phyloP scores from a whole-genome alignment of 1,139 yeast genomes.

The Taphrina wiesneri region DNA sequence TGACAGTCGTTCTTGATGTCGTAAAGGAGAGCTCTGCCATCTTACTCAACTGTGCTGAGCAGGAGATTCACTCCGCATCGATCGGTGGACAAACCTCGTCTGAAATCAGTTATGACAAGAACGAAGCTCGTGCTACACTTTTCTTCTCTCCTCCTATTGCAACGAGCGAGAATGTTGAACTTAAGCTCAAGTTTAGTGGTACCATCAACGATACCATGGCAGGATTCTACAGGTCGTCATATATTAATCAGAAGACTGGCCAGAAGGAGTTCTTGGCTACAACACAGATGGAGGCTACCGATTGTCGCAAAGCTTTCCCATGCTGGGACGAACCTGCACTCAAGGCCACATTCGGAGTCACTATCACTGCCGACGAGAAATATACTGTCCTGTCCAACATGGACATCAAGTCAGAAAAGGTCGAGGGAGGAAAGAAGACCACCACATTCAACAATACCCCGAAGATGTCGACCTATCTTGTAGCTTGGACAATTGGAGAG shows the following conservation, averaged over 20 bases:
- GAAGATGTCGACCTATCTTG: slow-evolving; percentile 69
- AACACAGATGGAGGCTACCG: slow-evolving; percentile 84
- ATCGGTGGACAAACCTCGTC: slow-evolving; percentile 37
- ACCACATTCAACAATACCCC: slow-evolving; percentile 66
- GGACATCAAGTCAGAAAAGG: slow-evolving; percentile 42
- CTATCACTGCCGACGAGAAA: slow-evolving; percentile 57
- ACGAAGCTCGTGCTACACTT: slow-evolving; percentile 66
- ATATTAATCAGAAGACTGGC: slow-evolving; percentile 58
- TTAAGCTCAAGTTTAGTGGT: slow-evolving; percentile 66
- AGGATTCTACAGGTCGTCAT: slow-evolving; percentile 78
- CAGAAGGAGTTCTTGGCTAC: slow-evolving; percentile 66
- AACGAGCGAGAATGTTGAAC: slow-evolving; percentile 49
- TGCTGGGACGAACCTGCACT: slow-evolving; percentile 70
- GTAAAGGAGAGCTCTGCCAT: slow-evolving; percentile 56
- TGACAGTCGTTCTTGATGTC: slow-evolving; percentile 56
- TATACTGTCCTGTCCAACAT: slow-evolving; percentile 75
- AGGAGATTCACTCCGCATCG: slow-evolving; percentile 48
- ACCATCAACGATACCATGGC: slow-evolving; percentile 68
- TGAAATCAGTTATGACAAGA: slow-evolving; percentile 50
- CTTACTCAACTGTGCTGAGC: slow-evolving; percentile 63
- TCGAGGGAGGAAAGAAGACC: slow-evolving; percentile 57
- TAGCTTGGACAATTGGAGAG: slow-evolving; percentile 83
- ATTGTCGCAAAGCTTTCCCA: slow-evolving; percentile 82
- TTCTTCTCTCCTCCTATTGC: slow-evolving; percentile 55
- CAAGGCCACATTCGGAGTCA: slow-evolving; percentile 69